Conservation (phyloP, 2,329 filamentous ascomycete species). For the Rhinocladiella similis region DNA sequence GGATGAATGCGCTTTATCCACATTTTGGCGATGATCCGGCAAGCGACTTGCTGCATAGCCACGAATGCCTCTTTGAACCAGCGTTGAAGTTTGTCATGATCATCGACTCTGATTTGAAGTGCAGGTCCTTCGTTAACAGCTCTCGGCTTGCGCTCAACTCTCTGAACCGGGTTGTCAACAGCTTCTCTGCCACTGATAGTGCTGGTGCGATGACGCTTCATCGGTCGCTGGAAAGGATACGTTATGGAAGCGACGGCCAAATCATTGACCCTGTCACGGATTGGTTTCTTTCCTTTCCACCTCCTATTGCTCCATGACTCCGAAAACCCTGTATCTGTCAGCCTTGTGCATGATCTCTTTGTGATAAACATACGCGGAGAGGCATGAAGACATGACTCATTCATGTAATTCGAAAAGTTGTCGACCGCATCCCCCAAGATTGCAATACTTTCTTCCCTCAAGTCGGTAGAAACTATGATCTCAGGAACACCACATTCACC, state of each 20-base stretch:
- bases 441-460: slow-evolving; percentile 11
- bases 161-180: slow-evolving; percentile 21
- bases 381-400: neutral
- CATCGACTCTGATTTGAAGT: slow-evolving; percentile 37
- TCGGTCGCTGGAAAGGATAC: slow-evolving; percentile 13
- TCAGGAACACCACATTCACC: slow-evolving; percentile 15
- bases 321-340: slow-evolving; percentile 5
- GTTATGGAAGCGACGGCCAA: slow-evolving; percentile 14
- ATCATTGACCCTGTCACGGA: neutral
- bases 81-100: slow-evolving; percentile 37
- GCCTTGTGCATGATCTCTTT: neutral
- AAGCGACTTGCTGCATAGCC: slow-evolving; percentile 48
- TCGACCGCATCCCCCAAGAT: slow-evolving; percentile 19
- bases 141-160: slow-evolving; percentile 36
- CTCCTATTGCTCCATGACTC: neutral
- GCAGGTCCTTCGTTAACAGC: slow-evolving; percentile 27
- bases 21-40: slow-evolving; percentile 45
- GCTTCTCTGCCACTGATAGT: slow-evolving; percentile 3
- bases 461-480: slow-evolving; percentile 16
- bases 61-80: slow-evolving; percentile 45
- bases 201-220: slow-evolving; percentile 19
- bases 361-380: slow-evolving; percentile 1
- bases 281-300: slow-evolving; percentile 8
- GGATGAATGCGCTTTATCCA: slow-evolving; percentile 51
- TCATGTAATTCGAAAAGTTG: slow-evolving; percentile 14